Percentiles rank a stretch among this genome's conserved stretches.
phyloP scores from a whole-genome alignment of 306 rosid genomes.

The Argentina anserina region DNA sequence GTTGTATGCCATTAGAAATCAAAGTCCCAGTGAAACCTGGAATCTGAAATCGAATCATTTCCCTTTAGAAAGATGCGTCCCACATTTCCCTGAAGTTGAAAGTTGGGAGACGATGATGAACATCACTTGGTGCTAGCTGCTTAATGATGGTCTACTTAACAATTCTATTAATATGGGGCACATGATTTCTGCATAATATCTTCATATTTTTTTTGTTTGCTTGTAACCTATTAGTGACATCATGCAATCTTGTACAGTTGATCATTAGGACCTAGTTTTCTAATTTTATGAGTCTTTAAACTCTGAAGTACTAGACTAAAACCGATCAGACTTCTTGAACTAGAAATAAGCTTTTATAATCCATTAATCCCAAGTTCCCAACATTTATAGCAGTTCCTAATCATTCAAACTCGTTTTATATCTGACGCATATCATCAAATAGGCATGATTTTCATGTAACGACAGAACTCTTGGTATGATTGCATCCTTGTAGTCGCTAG shows the following conservation, averaged over 20 bases:
- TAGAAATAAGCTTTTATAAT: background rate
- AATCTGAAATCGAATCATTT: background rate
- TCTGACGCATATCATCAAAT: background rate
- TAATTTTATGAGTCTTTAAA: background rate
- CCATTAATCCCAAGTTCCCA: too few species aligned
- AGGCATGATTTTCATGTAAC: background rate
- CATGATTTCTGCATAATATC: slow-evolving; percentile 1
- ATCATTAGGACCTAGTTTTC: background rate
- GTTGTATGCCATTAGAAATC: background rate
- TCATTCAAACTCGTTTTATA: background rate
- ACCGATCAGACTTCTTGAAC: background rate
- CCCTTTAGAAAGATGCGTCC: background rate
- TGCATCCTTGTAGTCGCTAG: slow-evolving; percentile 16
- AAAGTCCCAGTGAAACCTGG: background rate
- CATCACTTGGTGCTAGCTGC: background rate
- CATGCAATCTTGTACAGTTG: background rate
- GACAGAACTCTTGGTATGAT: background rate
- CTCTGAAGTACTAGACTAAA: background rate
- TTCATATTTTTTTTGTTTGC: background rate
- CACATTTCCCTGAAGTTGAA: background rate
- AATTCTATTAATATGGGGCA: background rate
- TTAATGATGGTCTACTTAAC: slow-evolving; percentile 2
- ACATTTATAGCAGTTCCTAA: slow-evolving; percentile 4
- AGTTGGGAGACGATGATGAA: background rate
- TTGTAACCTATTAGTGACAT: background rate